Evolutionary conservation across 2,329 filamentous ascomycete species (phyloP).

Genomic region (Clonostachys rosea): DNA sequence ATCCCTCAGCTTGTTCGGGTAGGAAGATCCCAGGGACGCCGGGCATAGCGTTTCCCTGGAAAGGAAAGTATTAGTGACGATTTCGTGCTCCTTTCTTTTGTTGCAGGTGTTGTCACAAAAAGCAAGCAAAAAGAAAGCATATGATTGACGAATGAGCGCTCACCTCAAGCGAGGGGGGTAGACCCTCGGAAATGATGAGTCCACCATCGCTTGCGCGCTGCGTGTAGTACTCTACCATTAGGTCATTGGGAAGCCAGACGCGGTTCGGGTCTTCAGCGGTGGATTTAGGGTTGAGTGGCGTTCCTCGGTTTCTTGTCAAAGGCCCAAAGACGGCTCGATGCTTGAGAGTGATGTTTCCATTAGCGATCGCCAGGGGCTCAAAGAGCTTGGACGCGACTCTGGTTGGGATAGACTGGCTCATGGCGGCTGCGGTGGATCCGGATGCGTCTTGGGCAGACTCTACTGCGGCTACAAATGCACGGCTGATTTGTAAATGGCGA

Average conservation of each 20-base stretch:
- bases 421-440: too few relatives aligned
- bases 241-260: conserved; percentile 38
- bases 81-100: background rate
- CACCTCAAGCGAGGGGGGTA: conserved; percentile 38
- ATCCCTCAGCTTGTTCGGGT: conserved; percentile 47
- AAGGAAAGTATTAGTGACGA: background rate
- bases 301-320: conserved; percentile 47
- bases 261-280: conserved; percentile 40
- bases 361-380: conserved; percentile 23
- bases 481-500: too few relatives aligned
- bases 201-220: conserved; percentile 35
- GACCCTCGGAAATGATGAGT: conserved; percentile 35
- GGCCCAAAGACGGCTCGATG: conserved; percentile 48
- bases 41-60: conserved; percentile 21
- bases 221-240: conserved; percentile 34
- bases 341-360: conserved; percentile 38
- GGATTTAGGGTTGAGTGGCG: conserved; percentile 29
- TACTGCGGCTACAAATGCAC: too few relatives aligned
- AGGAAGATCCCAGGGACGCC: conserved; percentile 56
- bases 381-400: conserved; percentile 12
- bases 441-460: too few relatives aligned
- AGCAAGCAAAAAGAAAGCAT: background rate
- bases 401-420: too few relatives aligned
- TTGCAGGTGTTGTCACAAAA: background rate
- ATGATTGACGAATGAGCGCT: background rate